Evolutionary conservation across 345 rosid species (phyloP).

Genomic region (Leavenworthia alabamica): DNA sequence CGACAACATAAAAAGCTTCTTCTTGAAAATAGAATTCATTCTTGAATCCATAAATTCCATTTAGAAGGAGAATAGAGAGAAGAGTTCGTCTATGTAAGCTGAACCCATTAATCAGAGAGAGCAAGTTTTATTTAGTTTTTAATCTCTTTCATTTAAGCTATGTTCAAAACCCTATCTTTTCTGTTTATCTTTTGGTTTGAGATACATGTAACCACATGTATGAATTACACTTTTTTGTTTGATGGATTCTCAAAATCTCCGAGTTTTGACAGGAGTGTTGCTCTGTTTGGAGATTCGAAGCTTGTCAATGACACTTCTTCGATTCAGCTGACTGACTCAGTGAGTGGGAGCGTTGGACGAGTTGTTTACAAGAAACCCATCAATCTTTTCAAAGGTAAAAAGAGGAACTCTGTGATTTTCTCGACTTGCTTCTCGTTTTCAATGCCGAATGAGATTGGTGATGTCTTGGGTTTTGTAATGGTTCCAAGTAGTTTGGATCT

Average conservation of each 20-base stretch:
- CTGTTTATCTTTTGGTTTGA: constrained; percentile 30
- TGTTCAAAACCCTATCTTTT: constrained; percentile 29
- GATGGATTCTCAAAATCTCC: constrained; percentile 41
- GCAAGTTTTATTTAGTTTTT: constrained; percentile 18
- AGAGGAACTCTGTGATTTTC: constrained; percentile 44
- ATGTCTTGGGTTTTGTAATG: constrained; percentile 61
- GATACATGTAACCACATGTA: constrained; percentile 27
- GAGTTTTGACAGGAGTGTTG: constrained; percentile 37
- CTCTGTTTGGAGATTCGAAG: constrained; percentile 64
- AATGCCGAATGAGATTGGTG: constrained; percentile 34
- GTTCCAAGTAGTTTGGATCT: constrained; percentile 48
- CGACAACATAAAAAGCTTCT: not conserved
- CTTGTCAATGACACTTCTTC: constrained; percentile 37
- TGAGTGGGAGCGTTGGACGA: constrained; percentile 42
- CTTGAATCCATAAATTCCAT: constrained; percentile 3
- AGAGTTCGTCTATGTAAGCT: not conserved
- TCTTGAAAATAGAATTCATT: constrained; percentile 2
- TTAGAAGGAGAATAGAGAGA: constrained; percentile 3
- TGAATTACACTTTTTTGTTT: constrained; percentile 42
- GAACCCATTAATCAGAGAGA: constrained; percentile 29
- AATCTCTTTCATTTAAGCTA: not conserved
- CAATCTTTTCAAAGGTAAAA: constrained; percentile 56
- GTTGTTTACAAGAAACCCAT: constrained; percentile 63
- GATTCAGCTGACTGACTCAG: constrained; percentile 54
- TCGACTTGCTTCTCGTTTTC: constrained; percentile 65